Base-by-base conservation (phyloP, 306 rosid species). In the Trifolium repens region DNA sequence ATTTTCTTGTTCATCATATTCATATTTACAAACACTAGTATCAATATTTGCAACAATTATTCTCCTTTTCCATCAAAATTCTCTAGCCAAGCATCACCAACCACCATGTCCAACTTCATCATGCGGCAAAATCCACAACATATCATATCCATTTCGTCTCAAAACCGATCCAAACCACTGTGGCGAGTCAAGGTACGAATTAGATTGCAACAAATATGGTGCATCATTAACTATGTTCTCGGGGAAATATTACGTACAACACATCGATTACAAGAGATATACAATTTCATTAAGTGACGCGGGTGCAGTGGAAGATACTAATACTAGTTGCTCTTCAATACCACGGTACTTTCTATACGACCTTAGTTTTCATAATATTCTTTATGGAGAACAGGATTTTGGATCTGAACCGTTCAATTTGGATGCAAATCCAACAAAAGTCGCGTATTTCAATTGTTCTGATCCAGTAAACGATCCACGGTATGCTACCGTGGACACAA, bases 101-200 rank as follows among this genome's bases (percentile, higher is more conserved):
- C 75, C 75, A 66, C 75, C 75, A 26, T 80, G 76, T 2, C 66
- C 67, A 24, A 7, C 72, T 7, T 52, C 84, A 13, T 61, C 84
- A 17, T 75, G 80, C 17, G 84, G 80, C 62, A 53, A 75, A 69
- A 52, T 75, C 1, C 8, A 12, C 53, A 75, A 75, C 69, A 80
- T 80, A 5, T 26, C 73, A 0, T 32, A 40, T n/a, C 84, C 84
- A 52, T 75, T 75, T 43, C 77, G 84, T 8, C 77, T 80, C 35
- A 69, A 52, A 69, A 8, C 24, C 44, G 73, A 80, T 49, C 77
- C 77, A 50, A 30, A 16, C 22, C 69, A 75, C 26, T 80, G 84
- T 17, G 84, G 84, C 5, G 49, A 75, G 55, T 9, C 15, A 43
- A 75, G 59, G 8, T 80, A 50, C 37, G 59, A 80, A n/a, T 44